Evolutionary conservation across 2,329 filamentous ascomycete genomes (phyloP), one percentile per base, ranked within the genome.

Genomic region (Sporothrix schenckii): DNA sequence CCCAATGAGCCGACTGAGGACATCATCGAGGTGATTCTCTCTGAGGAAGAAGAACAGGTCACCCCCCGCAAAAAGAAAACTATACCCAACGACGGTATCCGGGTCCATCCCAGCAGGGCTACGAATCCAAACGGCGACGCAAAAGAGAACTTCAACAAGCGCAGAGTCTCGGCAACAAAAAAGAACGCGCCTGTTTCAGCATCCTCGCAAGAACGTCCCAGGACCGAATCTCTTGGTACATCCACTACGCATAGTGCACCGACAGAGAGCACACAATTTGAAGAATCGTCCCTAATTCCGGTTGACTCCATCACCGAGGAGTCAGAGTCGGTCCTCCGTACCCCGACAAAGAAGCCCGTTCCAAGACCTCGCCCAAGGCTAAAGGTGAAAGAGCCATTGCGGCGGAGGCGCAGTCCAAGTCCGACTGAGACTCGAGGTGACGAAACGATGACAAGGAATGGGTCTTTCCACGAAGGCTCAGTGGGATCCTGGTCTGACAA

Each of bases 391-490:
- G 69, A 24, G 61, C 72, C 52, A 54, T 61, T 47, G 77, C 77
- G 50, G 27, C 63, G 44, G 74, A 77, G n/a, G 76, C 75, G 49
- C 69, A 76, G 53, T n/a, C 75, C 73, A 7, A 77, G 76, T 14
- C 74, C 74, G 19, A 77, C 77, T 1, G 77, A 78, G 47, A 77
- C 78, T 19, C 73, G 75, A n/a, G 79, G 78, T 6, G 75, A 74
- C 3, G 63, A 72, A 16, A 24, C 49, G 76, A 80, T 69, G 11
- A 65, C 49, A 11, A 71, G 67, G 76, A 75, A 41, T 74, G 77
- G 16, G 77, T 78, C 19, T 77, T 77, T 76, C 77, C 78, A 76
- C 44, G 71, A 74, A 11, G 72, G 69, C 39, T 73, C 73, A 66
- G 76, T 34, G 9, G 53, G 49, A 27, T 69, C 70, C 2, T 47